phyloP scores from a whole-genome alignment of 2,329 filamentous ascomycete species.

The Trichoderma lentiforme region DNA sequence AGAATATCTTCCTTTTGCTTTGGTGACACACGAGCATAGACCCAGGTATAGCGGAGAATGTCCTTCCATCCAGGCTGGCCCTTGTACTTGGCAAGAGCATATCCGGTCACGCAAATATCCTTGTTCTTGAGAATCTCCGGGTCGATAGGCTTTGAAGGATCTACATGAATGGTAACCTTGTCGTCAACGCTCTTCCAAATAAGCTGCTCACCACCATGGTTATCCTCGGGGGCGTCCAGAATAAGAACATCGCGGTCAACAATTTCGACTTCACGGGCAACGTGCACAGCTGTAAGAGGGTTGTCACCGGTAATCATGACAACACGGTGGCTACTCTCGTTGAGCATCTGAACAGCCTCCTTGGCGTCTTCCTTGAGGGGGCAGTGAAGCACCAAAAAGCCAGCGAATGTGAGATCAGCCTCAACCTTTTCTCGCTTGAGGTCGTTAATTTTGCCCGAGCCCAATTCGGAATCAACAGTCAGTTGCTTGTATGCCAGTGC shows the following conservation, averaged over 20 bases:
- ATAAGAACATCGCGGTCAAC: constrained; percentile 94
- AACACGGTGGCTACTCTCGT: constrained; percentile 96
- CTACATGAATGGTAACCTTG: constrained; percentile 78
- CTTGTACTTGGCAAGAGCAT: constrained; percentile 86
- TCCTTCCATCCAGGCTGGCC: constrained; percentile 71
- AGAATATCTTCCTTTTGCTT: constrained; percentile 99
- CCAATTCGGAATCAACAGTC: constrained; percentile 74
- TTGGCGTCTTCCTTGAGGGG: constrained; percentile 95
- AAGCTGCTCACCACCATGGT: constrained; percentile 72
- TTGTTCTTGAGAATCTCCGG: constrained; percentile 76
- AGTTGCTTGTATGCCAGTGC: constrained; percentile 93
- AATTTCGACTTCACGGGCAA: constrained; percentile 93
- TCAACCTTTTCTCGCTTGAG: constrained; percentile 92
- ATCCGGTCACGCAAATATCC: constrained; percentile 93
- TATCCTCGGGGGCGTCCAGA: constrained; percentile 89
- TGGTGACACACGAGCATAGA: constrained; percentile 95
- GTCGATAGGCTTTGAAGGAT: constrained; percentile 78
- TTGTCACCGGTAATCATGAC: constrained; percentile 99
- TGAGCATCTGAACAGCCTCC: constrained; percentile 91
- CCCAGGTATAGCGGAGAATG: constrained; percentile 87
- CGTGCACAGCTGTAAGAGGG: constrained; percentile 91
- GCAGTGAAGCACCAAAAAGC: constrained; percentile 92
- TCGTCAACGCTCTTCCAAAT: constrained; percentile 97
- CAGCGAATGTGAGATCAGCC: constrained; percentile 78
- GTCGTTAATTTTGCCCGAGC: constrained; percentile 83